Percentiles rank a stretch among this genome's conserved stretches.
These are phyloP conservation scores for Thyridium curvatum DNA, from an alignment of 2,329 filamentous ascomycete genomes.

Conservation along the genomic window DNA sequence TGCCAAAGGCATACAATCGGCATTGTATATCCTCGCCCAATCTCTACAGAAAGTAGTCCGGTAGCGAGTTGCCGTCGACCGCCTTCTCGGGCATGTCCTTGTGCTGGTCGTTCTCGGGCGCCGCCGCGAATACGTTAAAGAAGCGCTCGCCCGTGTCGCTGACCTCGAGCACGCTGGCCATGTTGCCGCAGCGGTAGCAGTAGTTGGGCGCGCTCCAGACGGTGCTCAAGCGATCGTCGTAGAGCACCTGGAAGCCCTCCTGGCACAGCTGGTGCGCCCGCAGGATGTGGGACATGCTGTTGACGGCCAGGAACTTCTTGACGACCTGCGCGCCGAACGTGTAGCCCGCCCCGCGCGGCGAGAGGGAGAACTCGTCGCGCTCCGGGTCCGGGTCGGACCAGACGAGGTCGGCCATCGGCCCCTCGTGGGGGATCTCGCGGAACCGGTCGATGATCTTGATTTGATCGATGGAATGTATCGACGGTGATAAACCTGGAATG, in stretches of 20 bases:
- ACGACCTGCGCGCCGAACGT: constrained; percentile 97
- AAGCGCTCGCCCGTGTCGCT: constrained; percentile 87
- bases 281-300: constrained; percentile 95
- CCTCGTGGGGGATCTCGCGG: constrained; percentile 96
- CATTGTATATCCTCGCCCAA: too few relatives aligned
- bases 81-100: constrained; percentile 62
- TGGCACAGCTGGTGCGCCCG: constrained; percentile 98
- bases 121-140: constrained; percentile 97
- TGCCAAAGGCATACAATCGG: too few relatives aligned
- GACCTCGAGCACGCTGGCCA: constrained; percentile 95
- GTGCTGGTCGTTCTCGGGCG: constrained; percentile 89
- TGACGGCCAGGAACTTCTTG: constrained; percentile 95
- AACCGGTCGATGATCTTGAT: constrained; percentile 99
- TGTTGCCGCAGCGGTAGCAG: constrained; percentile 92
- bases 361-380: constrained; percentile 91
- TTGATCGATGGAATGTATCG: constrained; percentile 97
- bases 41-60: constrained; percentile 62
- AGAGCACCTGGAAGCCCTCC: constrained; percentile 94
- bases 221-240: constrained; percentile 88
- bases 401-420: constrained; percentile 97
- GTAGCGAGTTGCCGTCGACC: constrained; percentile 57
- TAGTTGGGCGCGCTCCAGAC: constrained; percentile 98
- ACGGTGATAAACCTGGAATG: constrained; percentile 64
- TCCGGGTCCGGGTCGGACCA: constrained; percentile 99
- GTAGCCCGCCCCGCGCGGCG: constrained; percentile 88